phyloP scores from a whole-genome alignment of 345 rosid genomes.

The Gossypium ekmanianum region DNA sequence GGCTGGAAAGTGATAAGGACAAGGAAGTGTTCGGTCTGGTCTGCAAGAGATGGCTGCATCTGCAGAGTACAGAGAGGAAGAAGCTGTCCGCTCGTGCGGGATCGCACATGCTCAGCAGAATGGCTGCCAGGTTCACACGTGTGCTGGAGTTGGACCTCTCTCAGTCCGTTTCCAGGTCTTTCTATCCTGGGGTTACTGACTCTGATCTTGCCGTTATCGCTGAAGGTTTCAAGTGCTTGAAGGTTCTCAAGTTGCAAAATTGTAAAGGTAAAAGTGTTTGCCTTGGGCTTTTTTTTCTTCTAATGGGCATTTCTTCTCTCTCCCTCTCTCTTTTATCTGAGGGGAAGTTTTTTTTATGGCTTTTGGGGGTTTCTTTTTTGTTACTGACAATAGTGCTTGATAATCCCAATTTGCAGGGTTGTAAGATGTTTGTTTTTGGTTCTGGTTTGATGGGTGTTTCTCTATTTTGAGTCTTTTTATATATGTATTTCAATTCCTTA shows the following conservation, averaged over 20 bases:
- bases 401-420: neutral
- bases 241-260: constrained; percentile 53
- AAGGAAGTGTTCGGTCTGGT: constrained; percentile 87
- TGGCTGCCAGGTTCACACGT: constrained; percentile 75
- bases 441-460: neutral
- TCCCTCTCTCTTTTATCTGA: neutral
- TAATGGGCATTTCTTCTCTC: neutral
- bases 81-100: constrained; percentile 91
- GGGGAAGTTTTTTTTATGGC: neutral
- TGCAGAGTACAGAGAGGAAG: constrained; percentile 89
- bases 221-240: constrained; percentile 57
- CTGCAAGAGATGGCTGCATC: constrained; percentile 78
- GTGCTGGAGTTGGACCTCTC: constrained; percentile 78
- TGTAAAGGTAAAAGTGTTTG: constrained; percentile 53
- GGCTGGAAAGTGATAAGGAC: constrained; percentile 65
- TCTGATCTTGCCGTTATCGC: constrained; percentile 75
- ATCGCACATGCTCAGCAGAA: constrained; percentile 70
- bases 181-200: constrained; percentile 85
- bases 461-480: neutral
- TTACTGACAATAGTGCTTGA: neutral
- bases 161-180: constrained; percentile 87
- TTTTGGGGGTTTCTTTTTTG: neutral
- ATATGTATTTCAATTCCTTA: neutral
- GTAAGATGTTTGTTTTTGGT: neutral
- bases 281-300: neutral